These are phyloP conservation scores for Mycena pura DNA, from an alignment of 768 basidiomycete species.

Conservation along the genomic window DNA sequence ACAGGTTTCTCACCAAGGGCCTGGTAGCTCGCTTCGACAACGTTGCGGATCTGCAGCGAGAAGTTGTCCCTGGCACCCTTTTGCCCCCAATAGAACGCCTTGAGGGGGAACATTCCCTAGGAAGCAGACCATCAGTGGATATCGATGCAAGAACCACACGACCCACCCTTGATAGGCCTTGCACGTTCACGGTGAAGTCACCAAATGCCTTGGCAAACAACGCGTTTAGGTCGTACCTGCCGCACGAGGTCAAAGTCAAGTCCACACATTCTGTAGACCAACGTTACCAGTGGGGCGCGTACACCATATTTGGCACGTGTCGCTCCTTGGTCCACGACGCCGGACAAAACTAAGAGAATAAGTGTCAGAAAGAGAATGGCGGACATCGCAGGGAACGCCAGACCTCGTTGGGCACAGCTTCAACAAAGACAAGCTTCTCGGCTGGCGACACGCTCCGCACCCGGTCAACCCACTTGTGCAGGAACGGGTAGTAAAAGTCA, in stretches of 20 bases:
- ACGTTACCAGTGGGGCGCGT: conserved; percentile 74
- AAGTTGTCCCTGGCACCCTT: conserved; percentile 84
- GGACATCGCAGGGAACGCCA: not conserved
- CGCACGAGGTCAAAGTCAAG: conserved; percentile 48
- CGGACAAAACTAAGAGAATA: conserved; percentile 72
- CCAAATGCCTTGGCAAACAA: conserved; percentile 87
- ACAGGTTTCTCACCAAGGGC: conserved; percentile 84
- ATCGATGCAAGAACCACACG: not conserved
- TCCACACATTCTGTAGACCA: conserved; percentile 27
- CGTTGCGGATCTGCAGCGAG: conserved; percentile 77
- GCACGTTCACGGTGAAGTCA: conserved; percentile 90
- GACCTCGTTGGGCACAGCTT: conserved; percentile 92
- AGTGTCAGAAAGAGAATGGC: conserved; percentile 9
- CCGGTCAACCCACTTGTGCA: conserved; percentile 69
- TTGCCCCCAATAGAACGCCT: conserved; percentile 89
- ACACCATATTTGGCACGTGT: conserved; percentile 68
- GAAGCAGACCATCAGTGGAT: not conserved
- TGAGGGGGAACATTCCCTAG: conserved; percentile 86
- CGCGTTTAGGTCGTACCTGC: conserved; percentile 90
- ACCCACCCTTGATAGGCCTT: conserved; percentile 84
- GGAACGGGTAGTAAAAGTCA: conserved; percentile 84
- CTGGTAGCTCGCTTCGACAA: conserved; percentile 72
- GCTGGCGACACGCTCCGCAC: conserved; percentile 55
- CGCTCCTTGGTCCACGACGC: conserved; percentile 73
- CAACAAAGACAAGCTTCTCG: conserved; percentile 75